phyloP scores from a whole-genome alignment of 2,329 filamentous ascomycete genomes.

The Aphanoascus verrucosus region DNA sequence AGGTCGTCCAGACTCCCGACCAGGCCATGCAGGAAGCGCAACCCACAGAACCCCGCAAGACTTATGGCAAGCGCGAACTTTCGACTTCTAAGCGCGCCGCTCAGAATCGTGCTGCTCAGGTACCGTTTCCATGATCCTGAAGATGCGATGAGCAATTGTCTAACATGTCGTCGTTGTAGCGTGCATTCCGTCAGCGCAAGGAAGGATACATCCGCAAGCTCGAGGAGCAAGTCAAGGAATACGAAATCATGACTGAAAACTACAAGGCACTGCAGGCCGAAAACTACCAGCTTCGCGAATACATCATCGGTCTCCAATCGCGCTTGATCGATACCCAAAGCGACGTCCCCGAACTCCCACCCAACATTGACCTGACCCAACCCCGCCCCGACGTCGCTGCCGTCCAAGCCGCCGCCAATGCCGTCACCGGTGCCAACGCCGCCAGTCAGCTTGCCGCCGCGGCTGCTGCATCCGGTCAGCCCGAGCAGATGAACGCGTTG shows the following conservation, averaged over 20 bases:
- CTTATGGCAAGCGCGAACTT: constrained; percentile 67
- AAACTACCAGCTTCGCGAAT: constrained; percentile 83
- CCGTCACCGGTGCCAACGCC: constrained; percentile 4
- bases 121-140: constrained; percentile 33
- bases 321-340: constrained; percentile 72
- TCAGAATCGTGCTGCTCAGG: constrained; percentile 93
- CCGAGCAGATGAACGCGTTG: constrained; percentile 33
- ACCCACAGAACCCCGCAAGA: constrained; percentile 53
- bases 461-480: constrained; percentile 12
- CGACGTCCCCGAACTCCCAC: constrained; percentile 73
- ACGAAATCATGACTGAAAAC: constrained; percentile 60
- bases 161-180: constrained; percentile 43
- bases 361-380: constrained; percentile 61
- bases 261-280: constrained; percentile 76
- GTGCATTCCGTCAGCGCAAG: constrained; percentile 93
- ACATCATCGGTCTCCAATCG: constrained; percentile 81
- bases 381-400: constrained; percentile 34
- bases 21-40: constrained; percentile 28
- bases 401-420: constrained; percentile 6
- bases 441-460: not conserved
- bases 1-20: constrained; percentile 3
- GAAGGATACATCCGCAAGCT: constrained; percentile 97
- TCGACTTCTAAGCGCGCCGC: constrained; percentile 94
- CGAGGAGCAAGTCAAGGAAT: constrained; percentile 83
- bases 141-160: not conserved